These are phyloP conservation scores for Pseudozyma flocculosa DNA, from an alignment of 1,284 basidiomycete species.

Conservation along the genomic window DNA sequence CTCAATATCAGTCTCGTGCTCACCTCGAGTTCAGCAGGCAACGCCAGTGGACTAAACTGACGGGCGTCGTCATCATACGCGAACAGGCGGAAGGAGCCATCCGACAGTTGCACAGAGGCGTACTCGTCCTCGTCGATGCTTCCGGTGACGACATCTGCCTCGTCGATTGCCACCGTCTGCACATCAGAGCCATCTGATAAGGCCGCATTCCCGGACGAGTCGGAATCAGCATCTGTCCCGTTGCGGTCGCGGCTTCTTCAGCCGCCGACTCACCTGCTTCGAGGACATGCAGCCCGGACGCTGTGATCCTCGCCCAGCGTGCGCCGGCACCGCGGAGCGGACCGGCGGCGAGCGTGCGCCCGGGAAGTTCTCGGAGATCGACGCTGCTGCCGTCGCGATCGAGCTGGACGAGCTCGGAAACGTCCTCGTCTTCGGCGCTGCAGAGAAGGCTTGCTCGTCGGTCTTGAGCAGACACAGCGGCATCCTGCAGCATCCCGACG, in stretches of 20 bases:
- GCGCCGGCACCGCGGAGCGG: not conserved
- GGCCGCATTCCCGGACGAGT: too few relatives aligned
- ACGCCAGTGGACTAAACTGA: slow-evolving; percentile 9
- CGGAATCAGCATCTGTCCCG: too few relatives aligned
- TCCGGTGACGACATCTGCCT: slow-evolving; percentile 2
- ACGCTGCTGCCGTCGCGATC: not conserved
- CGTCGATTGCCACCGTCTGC: not conserved
- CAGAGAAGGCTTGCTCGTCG: not conserved
- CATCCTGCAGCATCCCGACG: too few relatives aligned
- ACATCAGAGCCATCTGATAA: not conserved
- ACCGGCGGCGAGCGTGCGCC: not conserved
- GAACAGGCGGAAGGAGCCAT: slow-evolving; percentile 6
- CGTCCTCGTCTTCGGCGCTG: not conserved
- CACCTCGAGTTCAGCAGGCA: not conserved
- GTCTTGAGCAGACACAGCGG: too few relatives aligned
- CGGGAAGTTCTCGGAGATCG: not conserved
- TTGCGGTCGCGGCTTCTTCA: too few relatives aligned
- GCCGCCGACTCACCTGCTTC: not conserved
- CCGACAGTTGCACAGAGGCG: slow-evolving; percentile 12
- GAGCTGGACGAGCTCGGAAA: not conserved
- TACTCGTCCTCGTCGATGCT: slow-evolving; percentile 22
- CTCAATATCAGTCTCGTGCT: too few relatives aligned
- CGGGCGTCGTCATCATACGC: not conserved
- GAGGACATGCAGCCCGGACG: not conserved
- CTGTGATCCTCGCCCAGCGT: not conserved